Evolutionary conservation across 2,329 filamentous ascomycete genomes (phyloP).

Genomic region (Cladobotryum mycophilum): DNA sequence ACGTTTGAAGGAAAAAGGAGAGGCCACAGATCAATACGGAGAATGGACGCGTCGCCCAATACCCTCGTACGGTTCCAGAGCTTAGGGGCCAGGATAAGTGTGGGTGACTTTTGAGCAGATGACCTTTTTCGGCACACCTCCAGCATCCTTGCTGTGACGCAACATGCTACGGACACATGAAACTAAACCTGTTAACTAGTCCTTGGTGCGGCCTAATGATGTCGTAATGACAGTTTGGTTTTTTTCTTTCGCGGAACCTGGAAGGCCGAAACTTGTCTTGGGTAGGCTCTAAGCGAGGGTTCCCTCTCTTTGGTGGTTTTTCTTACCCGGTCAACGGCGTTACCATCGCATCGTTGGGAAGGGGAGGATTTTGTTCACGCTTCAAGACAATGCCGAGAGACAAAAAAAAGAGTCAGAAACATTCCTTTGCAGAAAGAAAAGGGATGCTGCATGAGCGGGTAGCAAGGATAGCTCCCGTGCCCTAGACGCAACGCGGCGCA

Average conservation of each 20-base stretch:
- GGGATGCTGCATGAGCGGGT: constrained; percentile 35
- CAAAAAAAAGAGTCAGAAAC: neutral
- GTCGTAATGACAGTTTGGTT: neutral
- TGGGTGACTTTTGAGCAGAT: constrained; percentile 10
- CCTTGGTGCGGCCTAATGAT: neutral
- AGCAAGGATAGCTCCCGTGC: constrained; percentile 28
- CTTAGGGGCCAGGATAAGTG: constrained; percentile 4
- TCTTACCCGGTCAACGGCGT: no score
- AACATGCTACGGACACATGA: constrained; percentile 5
- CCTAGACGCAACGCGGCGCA: constrained; percentile 10
- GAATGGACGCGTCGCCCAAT: constrained; percentile 4
- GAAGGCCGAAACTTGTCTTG: neutral
- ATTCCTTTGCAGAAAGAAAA: constrained; percentile 2
- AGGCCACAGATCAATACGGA: neutral
- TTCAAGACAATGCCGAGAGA: neutral
- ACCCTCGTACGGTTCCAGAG: constrained; percentile 3
- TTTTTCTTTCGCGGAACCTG: neutral
- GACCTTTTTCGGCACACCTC: constrained; percentile 10
- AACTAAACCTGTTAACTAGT: constrained; percentile 4
- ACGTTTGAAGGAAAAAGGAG: neutral
- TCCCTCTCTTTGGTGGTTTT: no score
- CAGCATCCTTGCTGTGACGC: constrained; percentile 9
- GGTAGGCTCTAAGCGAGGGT: no score
- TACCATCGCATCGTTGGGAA: neutral
- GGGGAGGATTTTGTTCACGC: neutral